Conservation (phyloP, 1,284 basidiomycete species). For the Cryptococcus amylolentus region DNA sequence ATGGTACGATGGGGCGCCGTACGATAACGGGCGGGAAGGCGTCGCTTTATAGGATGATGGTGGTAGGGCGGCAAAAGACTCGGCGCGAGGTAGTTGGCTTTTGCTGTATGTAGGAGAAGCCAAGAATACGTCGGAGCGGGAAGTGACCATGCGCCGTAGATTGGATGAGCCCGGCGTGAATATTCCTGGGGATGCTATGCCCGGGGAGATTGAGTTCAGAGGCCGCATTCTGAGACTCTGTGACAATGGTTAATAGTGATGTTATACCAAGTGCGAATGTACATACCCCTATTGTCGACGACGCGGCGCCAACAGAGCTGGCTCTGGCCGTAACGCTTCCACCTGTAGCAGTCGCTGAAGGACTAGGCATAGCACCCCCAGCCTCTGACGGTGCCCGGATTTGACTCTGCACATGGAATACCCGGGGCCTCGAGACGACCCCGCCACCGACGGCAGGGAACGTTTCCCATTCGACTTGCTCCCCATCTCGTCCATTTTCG, state of each 20-base stretch:
- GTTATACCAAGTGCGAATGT: neutral
- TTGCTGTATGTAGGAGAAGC: constrained; percentile 4
- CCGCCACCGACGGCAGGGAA: constrained; percentile 76
- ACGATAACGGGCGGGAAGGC: neutral
- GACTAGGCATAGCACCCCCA: constrained; percentile 42
- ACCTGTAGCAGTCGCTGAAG: constrained; percentile 37
- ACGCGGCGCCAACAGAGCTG: constrained; percentile 42
- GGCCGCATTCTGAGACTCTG: constrained; percentile 15
- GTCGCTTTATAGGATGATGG: neutral
- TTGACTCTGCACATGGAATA: constrained; percentile 68
- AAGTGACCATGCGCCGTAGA: constrained; percentile 33
- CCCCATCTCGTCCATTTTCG: constrained; percentile 15
- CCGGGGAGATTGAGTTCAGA: constrained; percentile 6
- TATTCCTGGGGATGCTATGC: constrained; percentile 9
- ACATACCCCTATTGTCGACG: constrained; percentile 41
- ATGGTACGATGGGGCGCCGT: neutral
- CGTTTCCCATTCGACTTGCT: constrained; percentile 48
- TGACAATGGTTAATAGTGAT: neutral
- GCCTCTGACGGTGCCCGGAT: constrained; percentile 54
- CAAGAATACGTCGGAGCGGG: constrained; percentile 35
- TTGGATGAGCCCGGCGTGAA: constrained; percentile 24
- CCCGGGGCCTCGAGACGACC: constrained; percentile 65
- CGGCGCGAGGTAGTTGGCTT: constrained; percentile 8
- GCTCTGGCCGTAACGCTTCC: constrained; percentile 48
- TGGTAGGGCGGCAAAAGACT: constrained; percentile 14